Evolutionary conservation across 495 filamentous ascomycete species (phyloP), one percentile per base, ranked within the genome.

Genomic region (Xylaria palmicola): DNA sequence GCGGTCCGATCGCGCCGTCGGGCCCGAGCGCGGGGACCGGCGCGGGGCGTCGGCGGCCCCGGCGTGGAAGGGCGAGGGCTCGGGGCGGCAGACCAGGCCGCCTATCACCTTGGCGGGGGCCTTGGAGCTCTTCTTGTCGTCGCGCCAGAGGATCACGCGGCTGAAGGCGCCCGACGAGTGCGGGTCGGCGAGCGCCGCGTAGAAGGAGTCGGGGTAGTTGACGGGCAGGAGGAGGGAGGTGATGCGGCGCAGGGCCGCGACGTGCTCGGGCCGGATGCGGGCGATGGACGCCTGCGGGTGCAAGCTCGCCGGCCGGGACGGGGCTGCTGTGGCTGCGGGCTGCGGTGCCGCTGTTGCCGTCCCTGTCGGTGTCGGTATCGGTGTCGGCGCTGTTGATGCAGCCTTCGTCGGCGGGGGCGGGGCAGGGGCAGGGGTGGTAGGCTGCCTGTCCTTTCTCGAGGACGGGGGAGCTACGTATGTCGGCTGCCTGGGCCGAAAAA

Each of bases 161-260:
- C 93, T 92, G 70, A 97, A 78, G 37, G 85, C 85, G 34, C 84
- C 82, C 15, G 85, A 81, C 20, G 84, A 75, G 6, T 85, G 77
- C 27, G 93, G 88, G 6, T 86, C 78, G 63, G 92, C 80, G 54
- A 84, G 88, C 36, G 87, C 86, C 50, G 81, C 79, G 80, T 96
- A 98, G 84, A 98, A 98, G 34, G 81, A 83, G 68, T 89, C 86
- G 0, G 90, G 88, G 70, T 98, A 98, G 72, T 84, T 83, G 65
- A 97, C 89, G 20, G 93, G 93, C 5, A 98, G 85, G 12, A 96
- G 83, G 19, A 96, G 80, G 39, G 86, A 75, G 66, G 92, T 97
- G 61, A 97, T 91, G 40, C 90, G 86, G 24, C 87, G 88, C 39
- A 96, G 81, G 12, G 88, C 85, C 44, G 89, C 81, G 59, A 97